Evolutionary conservation across 306 rosid species (phyloP).

Genomic region (Quercus wislizeni): DNA sequence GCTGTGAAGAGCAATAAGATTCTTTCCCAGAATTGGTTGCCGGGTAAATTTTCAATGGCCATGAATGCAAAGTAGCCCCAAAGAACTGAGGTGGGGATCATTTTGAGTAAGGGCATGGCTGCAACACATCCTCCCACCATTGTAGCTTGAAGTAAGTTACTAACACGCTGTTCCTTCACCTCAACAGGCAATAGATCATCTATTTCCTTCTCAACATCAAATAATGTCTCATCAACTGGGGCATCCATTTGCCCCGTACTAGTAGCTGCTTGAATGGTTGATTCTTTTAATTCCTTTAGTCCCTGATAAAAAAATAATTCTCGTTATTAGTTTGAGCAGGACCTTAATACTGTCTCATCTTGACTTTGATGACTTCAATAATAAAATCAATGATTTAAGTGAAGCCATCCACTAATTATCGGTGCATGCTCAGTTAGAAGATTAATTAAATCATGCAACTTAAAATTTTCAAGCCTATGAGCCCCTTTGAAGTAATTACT

Average conservation of each 20-base stretch:
- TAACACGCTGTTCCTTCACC: slow-evolving; percentile 92
- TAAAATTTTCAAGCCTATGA: not conserved
- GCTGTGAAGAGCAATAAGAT: slow-evolving; percentile 89
- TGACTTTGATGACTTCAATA: no score
- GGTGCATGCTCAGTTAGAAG: not conserved
- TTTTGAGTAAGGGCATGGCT: slow-evolving; percentile 95
- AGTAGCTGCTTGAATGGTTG: slow-evolving; percentile 84
- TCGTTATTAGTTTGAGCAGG: not conserved
- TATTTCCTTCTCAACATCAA: slow-evolving; percentile 90
- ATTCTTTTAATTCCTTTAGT: slow-evolving; percentile 79
- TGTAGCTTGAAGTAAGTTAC: slow-evolving; percentile 79
- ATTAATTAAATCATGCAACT: not conserved
- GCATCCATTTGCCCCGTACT: slow-evolving; percentile 81
- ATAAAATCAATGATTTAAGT: no score
- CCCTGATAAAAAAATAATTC: slow-evolving; percentile 41
- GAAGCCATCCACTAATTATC: not conserved
- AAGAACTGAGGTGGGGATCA: slow-evolving; percentile 94
- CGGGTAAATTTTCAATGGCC: slow-evolving; percentile 98
- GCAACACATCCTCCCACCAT: slow-evolving; percentile 97
- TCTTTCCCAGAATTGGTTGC: slow-evolving; percentile 99
- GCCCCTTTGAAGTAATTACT: not conserved
- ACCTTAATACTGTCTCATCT: no score
- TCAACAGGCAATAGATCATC: slow-evolving; percentile 93
- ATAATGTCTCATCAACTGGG: slow-evolving; percentile 78
- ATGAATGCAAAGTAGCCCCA: slow-evolving; percentile 99